Evolutionary conservation across 1,284 basidiomycete species (phyloP).

Genomic region (Microbotryum scabiosae): DNA sequence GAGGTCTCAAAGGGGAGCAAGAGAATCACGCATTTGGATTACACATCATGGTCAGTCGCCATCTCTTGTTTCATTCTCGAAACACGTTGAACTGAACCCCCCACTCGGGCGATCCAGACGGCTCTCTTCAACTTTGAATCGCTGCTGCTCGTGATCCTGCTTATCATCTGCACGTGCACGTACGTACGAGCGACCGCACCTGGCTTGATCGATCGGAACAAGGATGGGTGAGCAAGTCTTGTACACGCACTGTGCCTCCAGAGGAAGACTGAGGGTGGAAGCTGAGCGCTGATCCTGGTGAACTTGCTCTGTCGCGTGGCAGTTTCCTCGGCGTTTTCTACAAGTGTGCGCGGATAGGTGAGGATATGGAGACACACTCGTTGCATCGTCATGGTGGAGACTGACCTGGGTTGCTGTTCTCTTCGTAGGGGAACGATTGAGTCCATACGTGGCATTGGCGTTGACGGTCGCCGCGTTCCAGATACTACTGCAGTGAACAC

Average conservation of each 20-base stretch:
- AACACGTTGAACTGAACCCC: no score
- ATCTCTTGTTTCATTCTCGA: no score
- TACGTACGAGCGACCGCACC: slow-evolving; percentile 87
- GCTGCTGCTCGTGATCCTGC: slow-evolving; percentile 80
- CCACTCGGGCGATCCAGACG: slow-evolving; percentile 51
- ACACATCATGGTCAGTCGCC: no score
- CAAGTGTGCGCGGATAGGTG: slow-evolving; percentile 86
- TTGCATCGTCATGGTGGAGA: no score
- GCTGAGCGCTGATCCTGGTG: neutral
- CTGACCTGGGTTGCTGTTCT: neutral
- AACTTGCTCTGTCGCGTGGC: neutral
- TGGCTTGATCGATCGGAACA: slow-evolving; percentile 82
- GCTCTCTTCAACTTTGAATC: slow-evolving; percentile 98
- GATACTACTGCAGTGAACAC: slow-evolving; percentile 45
- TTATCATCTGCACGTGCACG: slow-evolving; percentile 94
- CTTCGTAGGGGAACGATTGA: slow-evolving; percentile 61
- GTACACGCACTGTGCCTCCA: neutral
- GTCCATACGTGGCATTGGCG: slow-evolving; percentile 71
- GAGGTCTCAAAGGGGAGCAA: no score
- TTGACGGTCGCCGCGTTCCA: slow-evolving; percentile 70
- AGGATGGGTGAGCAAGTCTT: slow-evolving; percentile 61
- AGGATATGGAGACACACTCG: no score
- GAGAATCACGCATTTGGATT: no score
- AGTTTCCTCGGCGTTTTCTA: slow-evolving; percentile 86
- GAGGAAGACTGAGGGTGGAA: neutral